Percentiles rank a stretch among this genome's conserved stretches.
These are phyloP conservation scores for Hyaloperonospora brassicae DNA, from an alignment of 352 stramenopile species.

Conservation along the genomic window DNA sequence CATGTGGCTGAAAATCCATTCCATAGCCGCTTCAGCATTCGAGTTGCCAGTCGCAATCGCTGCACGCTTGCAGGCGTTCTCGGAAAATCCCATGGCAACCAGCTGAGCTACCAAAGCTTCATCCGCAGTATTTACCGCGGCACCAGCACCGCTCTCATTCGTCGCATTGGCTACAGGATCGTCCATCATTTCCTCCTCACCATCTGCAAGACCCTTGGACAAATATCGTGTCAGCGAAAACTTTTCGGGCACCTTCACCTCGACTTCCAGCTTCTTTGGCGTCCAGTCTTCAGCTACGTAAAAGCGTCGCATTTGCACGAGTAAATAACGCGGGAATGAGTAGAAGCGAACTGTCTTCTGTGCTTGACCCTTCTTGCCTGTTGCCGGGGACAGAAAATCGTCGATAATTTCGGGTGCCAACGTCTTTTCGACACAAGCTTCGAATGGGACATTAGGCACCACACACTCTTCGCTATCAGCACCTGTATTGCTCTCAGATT, in stretches of 20 bases:
- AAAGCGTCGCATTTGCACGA: conserved; percentile 96
- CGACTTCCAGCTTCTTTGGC: conserved; percentile 95
- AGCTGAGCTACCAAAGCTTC: conserved; percentile 90
- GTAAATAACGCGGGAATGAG: conserved; percentile 94
- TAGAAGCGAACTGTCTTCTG: conserved; percentile 84
- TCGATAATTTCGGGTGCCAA: conserved; percentile 88
- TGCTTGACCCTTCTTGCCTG: conserved; percentile 64
- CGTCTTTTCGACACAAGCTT: conserved; percentile 91
- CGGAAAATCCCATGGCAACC: conserved; percentile 96
- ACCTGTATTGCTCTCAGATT: conserved; percentile 18
- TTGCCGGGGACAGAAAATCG: conserved; percentile 77
- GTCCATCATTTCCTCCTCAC: conserved; percentile 87
- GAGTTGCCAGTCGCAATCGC: conserved; percentile 88
- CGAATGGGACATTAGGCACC: conserved; percentile 89
- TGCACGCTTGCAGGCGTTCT: conserved; percentile 96
- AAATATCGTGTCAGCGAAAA: conserved; percentile 83
- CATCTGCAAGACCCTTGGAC: conserved; percentile 64
- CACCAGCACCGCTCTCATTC: conserved; percentile 8
- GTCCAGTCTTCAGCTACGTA: conserved; percentile 94
- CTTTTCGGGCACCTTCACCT: conserved; percentile 91
- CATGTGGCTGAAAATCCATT: conserved; percentile 98
- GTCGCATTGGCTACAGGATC: conserved; percentile 4
- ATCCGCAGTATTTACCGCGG: conserved; percentile 57
- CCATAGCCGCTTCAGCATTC: conserved; percentile 91
- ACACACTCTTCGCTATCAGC: conserved; percentile 63